A percentile compares a stretch with the other conserved stretches of the same genome.
phyloP scores from a whole-genome alignment of 2,329 filamentous ascomycete species.

The Penicillium sumatraense region DNA sequence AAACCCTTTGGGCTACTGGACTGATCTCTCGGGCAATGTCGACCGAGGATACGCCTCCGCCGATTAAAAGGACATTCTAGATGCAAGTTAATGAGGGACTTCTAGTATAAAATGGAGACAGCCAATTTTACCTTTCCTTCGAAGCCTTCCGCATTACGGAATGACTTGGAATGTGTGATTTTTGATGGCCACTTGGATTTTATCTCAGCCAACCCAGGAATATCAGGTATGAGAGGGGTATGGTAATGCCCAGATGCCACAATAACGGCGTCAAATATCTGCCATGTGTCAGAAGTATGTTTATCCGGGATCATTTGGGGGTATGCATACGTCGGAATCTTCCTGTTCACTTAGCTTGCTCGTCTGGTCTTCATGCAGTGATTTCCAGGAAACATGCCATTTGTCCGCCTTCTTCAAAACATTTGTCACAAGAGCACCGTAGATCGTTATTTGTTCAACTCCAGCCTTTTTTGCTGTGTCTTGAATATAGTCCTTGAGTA shows the following conservation, averaged over 20 bases:
- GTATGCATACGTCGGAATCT: slow-evolving; percentile 6
- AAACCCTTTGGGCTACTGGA: slow-evolving; percentile 49
- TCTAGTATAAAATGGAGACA: no score
- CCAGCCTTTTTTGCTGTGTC: slow-evolving; percentile 58
- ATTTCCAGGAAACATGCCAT: slow-evolving; percentile 60
- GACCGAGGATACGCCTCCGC: slow-evolving; percentile 59
- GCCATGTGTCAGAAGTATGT: background rate
- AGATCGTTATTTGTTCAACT: slow-evolving; percentile 56
- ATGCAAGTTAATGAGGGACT: no score
- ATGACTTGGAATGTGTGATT: slow-evolving; percentile 58
- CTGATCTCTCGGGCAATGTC: slow-evolving; percentile 61
- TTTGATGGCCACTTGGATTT: slow-evolving; percentile 51
- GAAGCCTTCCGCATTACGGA: slow-evolving; percentile 53
- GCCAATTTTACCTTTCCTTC: slow-evolving; percentile 61
- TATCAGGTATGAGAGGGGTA: slow-evolving; percentile 54
- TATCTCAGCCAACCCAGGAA: slow-evolving; percentile 52
- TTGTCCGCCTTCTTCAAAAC: slow-evolving; percentile 50
- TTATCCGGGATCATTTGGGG: background rate
- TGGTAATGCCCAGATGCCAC: slow-evolving; percentile 62
- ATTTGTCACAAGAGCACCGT: slow-evolving; percentile 64
- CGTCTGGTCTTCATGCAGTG: slow-evolving; percentile 35
- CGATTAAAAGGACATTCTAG: slow-evolving; percentile 60
- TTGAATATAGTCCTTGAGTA: slow-evolving; percentile 65
- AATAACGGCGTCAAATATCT: slow-evolving; percentile 55
- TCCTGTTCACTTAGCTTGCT: slow-evolving; percentile 7